Base-by-base conservation (phyloP, 176 grass and related monocot species). In the Cenchrus fungigraminus region DNA sequence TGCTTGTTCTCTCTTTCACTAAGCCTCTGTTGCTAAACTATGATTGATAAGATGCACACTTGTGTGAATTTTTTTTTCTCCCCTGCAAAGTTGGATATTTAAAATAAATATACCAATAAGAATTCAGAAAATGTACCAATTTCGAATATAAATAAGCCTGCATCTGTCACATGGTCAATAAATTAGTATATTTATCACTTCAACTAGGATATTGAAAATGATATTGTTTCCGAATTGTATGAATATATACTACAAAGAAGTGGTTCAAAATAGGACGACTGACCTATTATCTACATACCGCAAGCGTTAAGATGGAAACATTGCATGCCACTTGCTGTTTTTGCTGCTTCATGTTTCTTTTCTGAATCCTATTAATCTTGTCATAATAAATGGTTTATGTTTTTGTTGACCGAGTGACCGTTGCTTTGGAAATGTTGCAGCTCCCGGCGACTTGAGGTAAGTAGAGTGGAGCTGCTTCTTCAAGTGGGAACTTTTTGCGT, bases 401-500 rank as follows among this genome's bases (percentile, higher is more conserved):
- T 61, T 68, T n/a, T 16, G 22, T 11, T 63, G 57, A 32, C 25
- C 25, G 25, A 25, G 25, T 25, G 25, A 25, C 46, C 42, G 43
- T 77, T 83, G 64, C 25, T 83, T 94, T 69, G 84, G 72, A 58
- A 14, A 71, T 64, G 62, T 85, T 90, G 11, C 86, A 98, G 97
- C 73, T 98, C 97, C 34, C 97, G 97, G 6, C 90, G 97, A 71
- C 84, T 98, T 40, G 91, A 98, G 74, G 97, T 98, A 22, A 95
- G 97, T 79, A 95, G 89, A 89, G 91, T 98, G 50, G 97, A 98
- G 85, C 63, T 98, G 81, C 93, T 98, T 58, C 97, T 98, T 71
- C 97, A 98, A 82, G 93, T 98, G 20, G 97, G 97, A 56, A 98
- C 97, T 67, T 98, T 98, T 71, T 98, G 91, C 31, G 67, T 98